phyloP scores from a whole-genome alignment of 2,329 filamentous ascomycete species.

The Cordyceps cicadae region DNA sequence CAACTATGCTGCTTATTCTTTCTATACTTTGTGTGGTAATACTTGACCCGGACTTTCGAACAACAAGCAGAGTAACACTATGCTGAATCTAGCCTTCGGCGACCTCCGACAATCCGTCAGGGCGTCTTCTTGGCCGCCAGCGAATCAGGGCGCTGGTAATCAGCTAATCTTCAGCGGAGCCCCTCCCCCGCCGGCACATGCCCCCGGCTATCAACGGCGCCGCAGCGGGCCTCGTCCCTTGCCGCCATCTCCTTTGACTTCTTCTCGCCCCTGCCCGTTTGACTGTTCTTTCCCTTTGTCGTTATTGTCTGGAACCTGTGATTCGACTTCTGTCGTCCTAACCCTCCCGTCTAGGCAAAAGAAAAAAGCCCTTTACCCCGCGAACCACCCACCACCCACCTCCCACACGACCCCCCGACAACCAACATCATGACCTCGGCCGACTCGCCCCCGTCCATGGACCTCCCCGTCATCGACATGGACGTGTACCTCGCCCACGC shows the following conservation, averaged over 20 bases:
- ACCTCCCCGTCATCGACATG: constrained; percentile 52
- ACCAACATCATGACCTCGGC: not conserved
- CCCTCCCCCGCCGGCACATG: constrained; percentile 10
- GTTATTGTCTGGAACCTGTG: not conserved
- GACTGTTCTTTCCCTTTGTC: too few species aligned
- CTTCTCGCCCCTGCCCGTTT: too few species aligned
- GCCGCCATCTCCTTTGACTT: not conserved
- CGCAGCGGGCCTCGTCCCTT: not conserved
- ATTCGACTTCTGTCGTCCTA: not conserved
- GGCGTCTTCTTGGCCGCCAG: not conserved
- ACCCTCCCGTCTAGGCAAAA: not conserved
- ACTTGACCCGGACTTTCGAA: too few species aligned
- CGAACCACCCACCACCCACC: not conserved
- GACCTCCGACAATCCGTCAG: not conserved
- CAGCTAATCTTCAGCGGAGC: not conserved
- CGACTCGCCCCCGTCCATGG: constrained; percentile 33
- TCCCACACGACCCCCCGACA: not conserved
- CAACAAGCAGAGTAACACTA: too few species aligned
- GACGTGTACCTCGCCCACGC: constrained; percentile 44
- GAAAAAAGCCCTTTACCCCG: too few species aligned
- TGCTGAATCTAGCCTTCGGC: not conserved
- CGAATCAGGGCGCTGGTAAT: not conserved
- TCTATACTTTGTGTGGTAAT: not conserved
- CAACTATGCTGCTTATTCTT: not conserved
- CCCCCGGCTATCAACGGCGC: not conserved